Evolutionary conservation across 257 asterid genomes (phyloP).

Genomic region (Marsdenia floribunda): DNA sequence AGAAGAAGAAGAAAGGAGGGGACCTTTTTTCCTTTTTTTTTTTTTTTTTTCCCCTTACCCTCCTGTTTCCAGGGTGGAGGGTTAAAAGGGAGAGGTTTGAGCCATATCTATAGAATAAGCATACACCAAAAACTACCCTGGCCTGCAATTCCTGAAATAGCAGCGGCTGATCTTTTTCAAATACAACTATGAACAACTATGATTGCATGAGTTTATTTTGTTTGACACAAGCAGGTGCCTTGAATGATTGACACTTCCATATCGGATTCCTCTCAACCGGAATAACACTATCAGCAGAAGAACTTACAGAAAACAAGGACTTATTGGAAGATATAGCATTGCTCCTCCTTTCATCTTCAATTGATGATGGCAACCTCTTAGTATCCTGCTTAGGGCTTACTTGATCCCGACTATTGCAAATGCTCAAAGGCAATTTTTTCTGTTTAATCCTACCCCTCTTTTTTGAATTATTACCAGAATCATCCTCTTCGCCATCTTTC

Average conservation of each 20-base stretch:
- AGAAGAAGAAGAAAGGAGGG: background rate
- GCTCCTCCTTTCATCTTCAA: slow-evolving; percentile 19
- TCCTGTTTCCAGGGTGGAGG: background rate
- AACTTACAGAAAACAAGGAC: slow-evolving; percentile 34
- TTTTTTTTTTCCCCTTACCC: too few species aligned
- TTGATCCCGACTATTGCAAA: slow-evolving; percentile 72
- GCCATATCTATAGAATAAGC: slow-evolving; percentile 31
- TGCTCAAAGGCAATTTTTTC: slow-evolving; percentile 79
- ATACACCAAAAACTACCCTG: slow-evolving; percentile 37
- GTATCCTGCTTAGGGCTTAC: slow-evolving; percentile 48
- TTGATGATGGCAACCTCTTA: slow-evolving; percentile 26
- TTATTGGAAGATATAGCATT: slow-evolving; percentile 21
- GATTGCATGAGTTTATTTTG: slow-evolving; percentile 77
- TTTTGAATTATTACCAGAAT: slow-evolving; percentile 37
- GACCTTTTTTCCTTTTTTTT: background rate
- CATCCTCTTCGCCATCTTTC: slow-evolving; percentile 38
- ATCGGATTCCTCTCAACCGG: slow-evolving; percentile 32
- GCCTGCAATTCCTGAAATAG: slow-evolving; percentile 35
- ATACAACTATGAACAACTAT: slow-evolving; percentile 38
- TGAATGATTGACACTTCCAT: slow-evolving; percentile 85
- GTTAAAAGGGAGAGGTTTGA: background rate
- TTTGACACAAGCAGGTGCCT: slow-evolving; percentile 62
- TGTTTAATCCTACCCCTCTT: slow-evolving; percentile 72
- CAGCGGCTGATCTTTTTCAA: slow-evolving; percentile 35
- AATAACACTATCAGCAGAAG: slow-evolving; percentile 32